Conservation (phyloP, 1,139 yeast genomes). For the Sugiyamaella xylanicola region DNA sequence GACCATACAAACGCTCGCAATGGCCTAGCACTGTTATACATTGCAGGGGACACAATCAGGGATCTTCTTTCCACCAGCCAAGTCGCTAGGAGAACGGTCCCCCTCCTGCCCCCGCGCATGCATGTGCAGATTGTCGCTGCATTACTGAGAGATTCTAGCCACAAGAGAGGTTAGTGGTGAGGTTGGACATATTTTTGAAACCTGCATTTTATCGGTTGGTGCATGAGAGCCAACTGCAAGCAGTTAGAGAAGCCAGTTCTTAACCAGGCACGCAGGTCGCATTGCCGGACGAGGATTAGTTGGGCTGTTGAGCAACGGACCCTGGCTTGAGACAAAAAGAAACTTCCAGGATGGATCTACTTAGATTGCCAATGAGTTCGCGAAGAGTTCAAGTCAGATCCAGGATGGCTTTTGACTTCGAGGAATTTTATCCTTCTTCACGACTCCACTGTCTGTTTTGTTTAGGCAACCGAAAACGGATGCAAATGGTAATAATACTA, state of each 20-base stretch:
- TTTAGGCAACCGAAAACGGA: not conserved
- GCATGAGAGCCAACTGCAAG: not conserved
- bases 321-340: not conserved
- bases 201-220: not conserved
- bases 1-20: not conserved
- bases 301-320: not conserved
- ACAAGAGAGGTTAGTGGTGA: not conserved
- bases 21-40: not conserved
- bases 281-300: not conserved
- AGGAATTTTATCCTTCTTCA: not conserved
- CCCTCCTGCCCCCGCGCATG: not conserved
- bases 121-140: not conserved
- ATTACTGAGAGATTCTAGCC: not conserved
- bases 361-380: not conserved
- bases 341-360: not conserved
- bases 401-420: not conserved
- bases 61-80: not conserved
- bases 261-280: not conserved
- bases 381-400: not conserved
- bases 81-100: slow-evolving; percentile 3
- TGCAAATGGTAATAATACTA: not conserved
- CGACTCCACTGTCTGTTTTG: not conserved
- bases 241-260: not conserved
- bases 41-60: not conserved
- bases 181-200: not conserved